phyloP scores from a whole-genome alignment of 2,329 filamentous ascomycete genomes.

The Sarocladiaceae sp. region DNA sequence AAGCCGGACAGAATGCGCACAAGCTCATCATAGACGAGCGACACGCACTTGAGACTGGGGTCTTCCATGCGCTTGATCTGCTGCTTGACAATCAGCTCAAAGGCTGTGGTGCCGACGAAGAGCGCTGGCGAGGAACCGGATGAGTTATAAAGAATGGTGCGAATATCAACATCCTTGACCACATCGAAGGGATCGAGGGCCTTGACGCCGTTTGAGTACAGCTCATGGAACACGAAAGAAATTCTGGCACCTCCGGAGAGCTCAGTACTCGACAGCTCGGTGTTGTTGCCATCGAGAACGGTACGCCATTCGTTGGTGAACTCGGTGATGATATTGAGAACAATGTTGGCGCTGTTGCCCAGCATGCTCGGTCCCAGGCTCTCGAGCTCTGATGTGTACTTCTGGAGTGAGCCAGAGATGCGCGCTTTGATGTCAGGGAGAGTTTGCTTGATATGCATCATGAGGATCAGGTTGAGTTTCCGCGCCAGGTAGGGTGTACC shows the following conservation, averaged over 20 bases:
- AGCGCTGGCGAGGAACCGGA: conserved; percentile 96
- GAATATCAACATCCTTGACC: conserved; percentile 95
- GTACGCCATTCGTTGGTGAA: conserved; percentile 98
- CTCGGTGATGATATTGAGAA: conserved; percentile 97
- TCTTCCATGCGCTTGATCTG: conserved; percentile 96
- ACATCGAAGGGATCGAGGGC: conserved; percentile 95
- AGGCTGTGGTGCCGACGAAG: conserved; percentile 96
- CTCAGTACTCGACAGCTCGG: conserved; percentile 88
- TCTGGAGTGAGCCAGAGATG: conserved; percentile 87
- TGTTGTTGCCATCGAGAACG: conserved; percentile 92
- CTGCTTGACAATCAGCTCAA: conserved; percentile 97
- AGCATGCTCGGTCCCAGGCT: conserved; percentile 89
- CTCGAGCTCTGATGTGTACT: conserved; percentile 77
- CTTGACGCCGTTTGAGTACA: conserved; percentile 96
- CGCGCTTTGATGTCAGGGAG: conserved; percentile 97
- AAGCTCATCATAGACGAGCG: conserved; percentile 92
- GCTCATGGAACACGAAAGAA: conserved; percentile 97
- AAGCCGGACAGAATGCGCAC: conserved; percentile 91
- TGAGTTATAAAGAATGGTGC: conserved; percentile 96
- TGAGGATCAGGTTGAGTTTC: conserved; percentile 95
- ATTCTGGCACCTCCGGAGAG: conserved; percentile 96
- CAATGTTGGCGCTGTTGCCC: conserved; percentile 91
- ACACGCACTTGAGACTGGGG: conserved; percentile 94
- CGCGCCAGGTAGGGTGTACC: conserved; percentile 94
- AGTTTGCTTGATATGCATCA: conserved; percentile 99